These are phyloP conservation scores for Dactylellina cionopaga DNA, from an alignment of 2,329 filamentous ascomycete species.

Conservation along the genomic window DNA sequence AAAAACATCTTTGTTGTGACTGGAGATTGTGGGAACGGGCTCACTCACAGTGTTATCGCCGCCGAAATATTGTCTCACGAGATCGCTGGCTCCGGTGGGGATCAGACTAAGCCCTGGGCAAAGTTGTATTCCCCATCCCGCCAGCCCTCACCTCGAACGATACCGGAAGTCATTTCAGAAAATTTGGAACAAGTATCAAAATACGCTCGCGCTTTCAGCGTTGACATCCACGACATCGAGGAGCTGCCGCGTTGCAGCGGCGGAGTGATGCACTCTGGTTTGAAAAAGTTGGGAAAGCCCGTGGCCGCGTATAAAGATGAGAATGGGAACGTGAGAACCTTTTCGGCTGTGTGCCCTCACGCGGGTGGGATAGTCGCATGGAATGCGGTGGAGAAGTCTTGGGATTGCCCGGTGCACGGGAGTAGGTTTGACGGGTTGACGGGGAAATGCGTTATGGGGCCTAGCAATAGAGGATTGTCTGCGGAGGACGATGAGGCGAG, in stretches of 20 bases:
- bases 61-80: constrained; percentile 67
- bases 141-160: constrained; percentile 63
- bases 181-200: constrained; percentile 68
- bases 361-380: constrained; percentile 68
- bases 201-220: constrained; percentile 67
- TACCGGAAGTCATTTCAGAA: constrained; percentile 61
- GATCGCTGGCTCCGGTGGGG: constrained; percentile 61
- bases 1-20: constrained; percentile 68
- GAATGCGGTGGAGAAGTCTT: constrained; percentile 67
- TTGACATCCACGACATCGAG: constrained; percentile 69
- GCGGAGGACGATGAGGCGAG: constrained; percentile 45
- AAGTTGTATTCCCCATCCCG: constrained; percentile 66
- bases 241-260: constrained; percentile 65
- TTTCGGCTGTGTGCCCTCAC: constrained; percentile 69
- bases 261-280: constrained; percentile 65
- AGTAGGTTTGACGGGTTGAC: constrained; percentile 61
- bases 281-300: constrained; percentile 61
- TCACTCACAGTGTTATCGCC: constrained; percentile 68
- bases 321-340: constrained; percentile 64
- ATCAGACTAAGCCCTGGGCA: constrained; percentile 64
- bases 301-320: constrained; percentile 69
- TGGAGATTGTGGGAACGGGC: constrained; percentile 69
- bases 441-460: constrained; percentile 60
- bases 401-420: constrained; percentile 67
- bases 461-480: constrained; percentile 58